Conservation (phyloP, 371 early-diverging fungal species). For the Saksenaea vasiformis region DNA sequence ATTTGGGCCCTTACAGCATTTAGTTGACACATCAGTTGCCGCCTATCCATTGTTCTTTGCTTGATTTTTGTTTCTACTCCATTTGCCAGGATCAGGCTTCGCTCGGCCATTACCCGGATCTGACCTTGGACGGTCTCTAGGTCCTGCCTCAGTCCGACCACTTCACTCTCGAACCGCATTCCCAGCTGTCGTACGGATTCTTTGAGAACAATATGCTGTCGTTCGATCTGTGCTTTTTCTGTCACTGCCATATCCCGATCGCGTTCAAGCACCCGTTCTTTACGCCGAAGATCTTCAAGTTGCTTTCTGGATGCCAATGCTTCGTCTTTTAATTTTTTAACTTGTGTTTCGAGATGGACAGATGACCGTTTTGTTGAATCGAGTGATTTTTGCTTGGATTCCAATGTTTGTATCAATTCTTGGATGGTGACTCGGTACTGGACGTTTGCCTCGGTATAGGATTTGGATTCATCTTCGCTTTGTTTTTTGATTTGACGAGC, state of each 20-base stretch:
- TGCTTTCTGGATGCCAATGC: constrained; percentile 44
- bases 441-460: constrained; percentile 38
- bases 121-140: constrained; percentile 20
- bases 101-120: constrained; percentile 23
- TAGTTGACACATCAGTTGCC: constrained; percentile 7
- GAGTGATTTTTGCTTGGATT: constrained; percentile 42
- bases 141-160: constrained; percentile 25
- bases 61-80: constrained; percentile 11
- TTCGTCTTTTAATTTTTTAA: constrained; percentile 47
- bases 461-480: constrained; percentile 25
- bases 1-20: constrained; percentile 10
- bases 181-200: constrained; percentile 28
- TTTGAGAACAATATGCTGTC: constrained; percentile 27
- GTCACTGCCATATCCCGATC: constrained; percentile 38
- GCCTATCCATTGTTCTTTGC: constrained; percentile 8
- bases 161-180: constrained; percentile 32
- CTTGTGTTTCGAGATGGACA: constrained; percentile 35
- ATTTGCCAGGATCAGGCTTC: constrained; percentile 12
- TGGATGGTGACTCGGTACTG: constrained; percentile 32
- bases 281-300: constrained; percentile 38
- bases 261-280: constrained; percentile 42
- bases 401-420: constrained; percentile 40
- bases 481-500: constrained; percentile 31
- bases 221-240: constrained; percentile 36
- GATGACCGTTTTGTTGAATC: constrained; percentile 43